A percentile compares a stretch with the other conserved stretches of the same genome.
Conservation (phyloP, 2,329 filamentous ascomycete genomes). For the Hymenoscyphus albidus region DNA sequence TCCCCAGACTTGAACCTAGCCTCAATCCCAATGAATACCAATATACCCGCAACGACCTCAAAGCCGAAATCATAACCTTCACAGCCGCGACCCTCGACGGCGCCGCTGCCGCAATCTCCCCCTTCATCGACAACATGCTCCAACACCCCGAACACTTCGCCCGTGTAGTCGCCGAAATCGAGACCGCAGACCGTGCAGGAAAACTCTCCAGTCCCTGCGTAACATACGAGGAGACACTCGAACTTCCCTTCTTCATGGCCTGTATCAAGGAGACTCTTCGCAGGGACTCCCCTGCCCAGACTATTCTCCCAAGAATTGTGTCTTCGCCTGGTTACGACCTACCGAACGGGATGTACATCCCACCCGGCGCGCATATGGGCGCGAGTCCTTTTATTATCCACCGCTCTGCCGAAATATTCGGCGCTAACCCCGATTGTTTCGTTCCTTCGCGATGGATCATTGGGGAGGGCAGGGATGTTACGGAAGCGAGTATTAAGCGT, state of each 20-base stretch:
- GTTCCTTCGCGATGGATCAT: slow-evolving; percentile 1
- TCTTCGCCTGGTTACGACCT: slow-evolving; percentile 1
- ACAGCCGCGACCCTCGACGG: slow-evolving; percentile 1
- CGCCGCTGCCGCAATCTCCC: slow-evolving; percentile 2
- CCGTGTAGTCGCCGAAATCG: slow-evolving; percentile 1
- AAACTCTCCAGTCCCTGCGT: neutral
- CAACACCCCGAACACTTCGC: slow-evolving; percentile 2
- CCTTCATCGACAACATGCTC: slow-evolving; percentile 4
- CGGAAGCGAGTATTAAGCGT: slow-evolving; percentile 3
- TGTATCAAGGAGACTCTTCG: slow-evolving; percentile 5
- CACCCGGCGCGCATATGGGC: slow-evolving; percentile 1
- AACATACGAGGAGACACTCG: slow-evolving; percentile 3
- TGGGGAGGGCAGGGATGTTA: neutral
- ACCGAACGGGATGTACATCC: slow-evolving; percentile 2
- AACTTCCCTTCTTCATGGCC: slow-evolving; percentile 6
- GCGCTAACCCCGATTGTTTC: neutral
- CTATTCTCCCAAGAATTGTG: slow-evolving; percentile 1
- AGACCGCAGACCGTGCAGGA: neutral
- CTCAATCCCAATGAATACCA: slow-evolving; percentile 1
- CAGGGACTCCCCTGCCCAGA: slow-evolving; percentile 3
- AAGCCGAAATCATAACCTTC: slow-evolving; percentile 4
- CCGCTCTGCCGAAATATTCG: neutral
- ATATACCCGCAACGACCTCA: slow-evolving; percentile 1
- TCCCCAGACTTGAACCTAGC: neutral
- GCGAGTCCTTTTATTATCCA: slow-evolving; percentile 4